phyloP scores from a whole-genome alignment of 352 stramenopile species.

The Pythium oligandrum region DNA sequence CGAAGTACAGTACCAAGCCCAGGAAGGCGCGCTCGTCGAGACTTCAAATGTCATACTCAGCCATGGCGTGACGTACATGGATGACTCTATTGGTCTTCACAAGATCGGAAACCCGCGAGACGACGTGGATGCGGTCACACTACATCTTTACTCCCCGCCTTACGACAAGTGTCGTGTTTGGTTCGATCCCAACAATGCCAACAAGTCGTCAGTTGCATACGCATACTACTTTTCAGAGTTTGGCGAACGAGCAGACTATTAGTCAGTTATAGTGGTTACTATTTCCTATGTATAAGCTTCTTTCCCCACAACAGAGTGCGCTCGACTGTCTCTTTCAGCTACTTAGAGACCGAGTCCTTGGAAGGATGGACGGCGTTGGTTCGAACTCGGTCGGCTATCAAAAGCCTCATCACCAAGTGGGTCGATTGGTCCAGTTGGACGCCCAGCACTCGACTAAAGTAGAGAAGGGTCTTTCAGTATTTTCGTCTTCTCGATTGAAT shows the following conservation, averaged over 20 bases:
- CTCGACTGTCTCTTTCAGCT: background rate
- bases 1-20: constrained; percentile 62
- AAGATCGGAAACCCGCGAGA: constrained; percentile 68
- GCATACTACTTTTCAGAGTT: constrained; percentile 79
- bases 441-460: constrained; percentile 40
- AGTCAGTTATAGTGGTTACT: constrained; percentile 1
- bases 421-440: constrained; percentile 46
- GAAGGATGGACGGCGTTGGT: constrained; percentile 54
- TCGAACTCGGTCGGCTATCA: constrained; percentile 27
- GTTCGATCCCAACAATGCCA: constrained; percentile 52
- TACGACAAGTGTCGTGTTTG: constrained; percentile 78
- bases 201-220: constrained; percentile 52
- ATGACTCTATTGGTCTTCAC: constrained; percentile 76
- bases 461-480: too few species aligned
- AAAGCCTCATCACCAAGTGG: constrained; percentile 48
- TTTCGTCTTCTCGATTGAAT: too few species aligned
- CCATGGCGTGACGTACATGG: constrained; percentile 47
- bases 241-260: constrained; percentile 47
- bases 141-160: constrained; percentile 84
- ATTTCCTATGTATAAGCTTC: too few species aligned
- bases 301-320: too few species aligned
- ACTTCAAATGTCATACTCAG: constrained; percentile 24
- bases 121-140: constrained; percentile 45
- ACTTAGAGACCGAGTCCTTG: constrained; percentile 47
- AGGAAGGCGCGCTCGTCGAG: constrained; percentile 21